Conservation (phyloP, 306 rosid genomes). For the Medicago lupulina region DNA sequence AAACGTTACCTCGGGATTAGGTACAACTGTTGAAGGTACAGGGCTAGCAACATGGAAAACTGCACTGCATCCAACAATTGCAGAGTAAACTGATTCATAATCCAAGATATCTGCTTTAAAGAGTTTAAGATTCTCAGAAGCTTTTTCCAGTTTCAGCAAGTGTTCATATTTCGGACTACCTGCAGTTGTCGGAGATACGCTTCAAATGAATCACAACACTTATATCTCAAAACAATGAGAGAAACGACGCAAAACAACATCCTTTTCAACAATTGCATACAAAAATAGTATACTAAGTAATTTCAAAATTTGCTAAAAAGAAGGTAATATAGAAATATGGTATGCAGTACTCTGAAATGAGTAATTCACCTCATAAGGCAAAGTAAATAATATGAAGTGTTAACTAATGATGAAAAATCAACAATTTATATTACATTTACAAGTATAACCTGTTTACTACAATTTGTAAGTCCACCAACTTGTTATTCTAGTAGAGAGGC, state of each 20-base stretch:
- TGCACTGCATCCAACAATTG: constrained; percentile 52
- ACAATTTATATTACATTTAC: too few relatives aligned
- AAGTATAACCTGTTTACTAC: too few relatives aligned
- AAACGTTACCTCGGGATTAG: constrained; percentile 49
- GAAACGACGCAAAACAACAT: not conserved
- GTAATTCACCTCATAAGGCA: too few relatives aligned
- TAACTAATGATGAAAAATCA: too few relatives aligned
- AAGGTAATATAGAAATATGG: not conserved
- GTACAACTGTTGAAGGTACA: constrained; percentile 43
- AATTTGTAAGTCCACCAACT: too few relatives aligned
- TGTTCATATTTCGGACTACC: constrained; percentile 50
- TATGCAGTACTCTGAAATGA: not conserved
- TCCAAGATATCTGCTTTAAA: constrained; percentile 52
- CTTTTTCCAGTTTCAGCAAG: constrained; percentile 45
- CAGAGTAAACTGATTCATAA: constrained; percentile 47
- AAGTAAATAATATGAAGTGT: too few relatives aligned
- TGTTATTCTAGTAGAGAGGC: too few relatives aligned
- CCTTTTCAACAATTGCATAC: not conserved
- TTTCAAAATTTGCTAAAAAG: not conserved
- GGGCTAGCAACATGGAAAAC: constrained; percentile 67
- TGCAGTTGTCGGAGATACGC: not conserved
- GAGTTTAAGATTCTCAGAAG: constrained; percentile 52
- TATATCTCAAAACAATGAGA: not conserved
- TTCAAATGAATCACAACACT: not conserved
- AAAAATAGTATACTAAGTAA: not conserved